Evolutionary conservation across 208 protist species (phyloP).

Genomic region (Trypanosomatidae sp.): DNA sequence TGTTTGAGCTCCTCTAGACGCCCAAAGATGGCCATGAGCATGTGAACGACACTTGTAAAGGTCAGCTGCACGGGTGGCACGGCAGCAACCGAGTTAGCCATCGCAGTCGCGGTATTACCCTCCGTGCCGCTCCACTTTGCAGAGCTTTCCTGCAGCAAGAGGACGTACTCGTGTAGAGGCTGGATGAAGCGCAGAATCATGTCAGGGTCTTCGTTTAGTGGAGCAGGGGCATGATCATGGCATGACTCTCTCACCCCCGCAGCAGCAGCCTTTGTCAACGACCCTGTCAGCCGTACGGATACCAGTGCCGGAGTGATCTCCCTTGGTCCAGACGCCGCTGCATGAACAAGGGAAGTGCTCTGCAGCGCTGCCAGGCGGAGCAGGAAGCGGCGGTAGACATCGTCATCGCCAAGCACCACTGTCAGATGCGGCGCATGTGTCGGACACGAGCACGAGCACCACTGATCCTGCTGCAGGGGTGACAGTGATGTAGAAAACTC

Average conservation of each 20-base stretch:
- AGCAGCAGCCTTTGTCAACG: neutral
- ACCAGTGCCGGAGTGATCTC: neutral
- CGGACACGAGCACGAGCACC: neutral
- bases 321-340: neutral
- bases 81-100: neutral
- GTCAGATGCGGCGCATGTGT: conserved; percentile 8
- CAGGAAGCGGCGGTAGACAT: conserved; percentile 51
- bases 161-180: conserved; percentile 41
- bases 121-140: neutral
- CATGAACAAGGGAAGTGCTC: neutral
- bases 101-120: neutral
- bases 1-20: conserved; percentile 45
- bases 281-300: conserved; percentile 6
- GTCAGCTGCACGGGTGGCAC: conserved; percentile 30
- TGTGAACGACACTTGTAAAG: conserved; percentile 38
- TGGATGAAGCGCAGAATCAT: conserved; percentile 36
- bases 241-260: neutral
- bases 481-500: neutral
- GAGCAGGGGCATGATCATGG: neutral
- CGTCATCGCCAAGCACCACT: conserved; percentile 46
- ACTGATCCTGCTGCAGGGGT: neutral
- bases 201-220: conserved; percentile 10
- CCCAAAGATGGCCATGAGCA: conserved; percentile 39
- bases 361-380: conserved; percentile 40
- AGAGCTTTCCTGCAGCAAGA: conserved; percentile 14